Base-by-base conservation (phyloP, 1,139 yeast species). In the Pichia sp. region DNA sequence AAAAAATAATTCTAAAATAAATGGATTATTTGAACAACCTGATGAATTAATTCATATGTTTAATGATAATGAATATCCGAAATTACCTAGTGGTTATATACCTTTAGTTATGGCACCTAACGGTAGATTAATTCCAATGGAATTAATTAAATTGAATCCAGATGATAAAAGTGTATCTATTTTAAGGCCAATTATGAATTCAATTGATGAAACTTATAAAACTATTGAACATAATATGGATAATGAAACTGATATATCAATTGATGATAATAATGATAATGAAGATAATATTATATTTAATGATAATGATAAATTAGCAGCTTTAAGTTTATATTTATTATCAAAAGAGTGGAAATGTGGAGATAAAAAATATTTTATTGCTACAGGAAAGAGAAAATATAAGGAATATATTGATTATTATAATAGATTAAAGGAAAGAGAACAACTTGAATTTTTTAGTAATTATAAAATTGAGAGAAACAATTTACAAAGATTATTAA, bases 91-190 rank as follows among this genome's bases (percentile, higher is more conserved):
- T 11, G 64, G 63, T 1, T 61, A 53, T 44, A 48, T 59, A 9
- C 65, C 64, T 2, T 52, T 61, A 39, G 52, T 61, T 51, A 59
- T 61, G 64, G 56, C 65, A 7, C 65, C 65, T 0, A 55, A 56
- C 37, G 65, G 65, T 2, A 52, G 48, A 18, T 42, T 61, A 26
- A 55, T 58, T 30, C 65, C 65, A 2, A 54, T 61, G 58, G 61
- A 58, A 40, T 53, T 53, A 35, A 53, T 56, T 8, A 52, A 54
- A 10, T 32, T 49, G 7, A 37, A 39, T n/a, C 35, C 42, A 2
- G 38, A 38, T 8, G 44, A 37, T 31, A 47, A 41, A 46, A 44
- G 30, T 11, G 36, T 50, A 8, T 51, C 56, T 3, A 34, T 49
- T 18, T 25, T 51, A 34, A 50, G 39, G 18, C 53, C 57, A 7